These are phyloP conservation scores for Umbelopsis sp. DNA, from an alignment of 371 early-diverging fungal species.

Conservation along the genomic window DNA sequence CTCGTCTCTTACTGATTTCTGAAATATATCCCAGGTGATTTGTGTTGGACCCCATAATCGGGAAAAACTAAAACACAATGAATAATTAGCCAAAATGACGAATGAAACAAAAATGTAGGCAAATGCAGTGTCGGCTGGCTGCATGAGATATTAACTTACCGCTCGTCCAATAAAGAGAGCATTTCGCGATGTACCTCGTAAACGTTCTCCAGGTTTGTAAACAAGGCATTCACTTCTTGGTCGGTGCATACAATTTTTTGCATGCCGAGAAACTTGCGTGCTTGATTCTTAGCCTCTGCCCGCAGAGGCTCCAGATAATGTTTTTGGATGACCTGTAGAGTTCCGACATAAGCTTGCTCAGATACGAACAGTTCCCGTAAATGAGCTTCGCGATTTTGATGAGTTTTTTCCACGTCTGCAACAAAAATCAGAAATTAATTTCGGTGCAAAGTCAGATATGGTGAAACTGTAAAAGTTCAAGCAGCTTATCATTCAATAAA, in stretches of 20 bases:
- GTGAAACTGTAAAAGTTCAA: not conserved
- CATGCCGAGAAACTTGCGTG: constrained; percentile 40
- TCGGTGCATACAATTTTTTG: constrained; percentile 51
- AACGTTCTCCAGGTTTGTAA: constrained; percentile 43
- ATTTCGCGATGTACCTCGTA: constrained; percentile 31
- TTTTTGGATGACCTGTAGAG: constrained; percentile 26
- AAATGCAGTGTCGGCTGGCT: not conserved
- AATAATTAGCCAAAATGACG: not conserved
- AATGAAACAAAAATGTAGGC: not conserved
- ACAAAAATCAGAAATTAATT: constrained; percentile 11
- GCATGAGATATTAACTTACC: constrained; percentile 31
- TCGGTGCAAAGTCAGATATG: not conserved
- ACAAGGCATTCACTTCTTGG: constrained; percentile 42
- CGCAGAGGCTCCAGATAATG: constrained; percentile 37
- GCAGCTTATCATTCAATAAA: constrained; percentile 5
- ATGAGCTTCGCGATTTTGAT: constrained; percentile 42
- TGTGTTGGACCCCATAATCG: constrained; percentile 58
- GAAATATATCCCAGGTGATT: constrained; percentile 51
- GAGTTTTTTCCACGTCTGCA: constrained; percentile 43
- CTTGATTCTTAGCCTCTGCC: constrained; percentile 35
- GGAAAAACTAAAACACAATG: constrained; percentile 12
- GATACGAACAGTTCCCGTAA: constrained; percentile 38
- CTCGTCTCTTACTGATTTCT: constrained; percentile 11
- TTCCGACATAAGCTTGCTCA: constrained; percentile 39
- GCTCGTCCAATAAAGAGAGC: constrained; percentile 32